Evolutionary conservation across 306 rosid genomes (phyloP).

Genomic region (Arachis hypogaea): DNA sequence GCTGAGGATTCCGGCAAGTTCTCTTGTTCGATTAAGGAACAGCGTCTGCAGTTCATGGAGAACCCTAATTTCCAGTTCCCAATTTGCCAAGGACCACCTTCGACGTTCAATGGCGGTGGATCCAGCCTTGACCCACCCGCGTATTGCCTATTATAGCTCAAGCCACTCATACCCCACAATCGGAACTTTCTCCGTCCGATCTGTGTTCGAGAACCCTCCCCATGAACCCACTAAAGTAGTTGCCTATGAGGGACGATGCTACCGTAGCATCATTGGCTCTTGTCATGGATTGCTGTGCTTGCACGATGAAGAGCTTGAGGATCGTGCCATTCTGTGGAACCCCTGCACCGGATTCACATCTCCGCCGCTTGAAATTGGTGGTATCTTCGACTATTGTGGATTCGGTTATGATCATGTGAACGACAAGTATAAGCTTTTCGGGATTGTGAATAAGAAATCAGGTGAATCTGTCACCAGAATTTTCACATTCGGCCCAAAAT

Average conservation of each 20-base stretch:
- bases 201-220: not conserved
- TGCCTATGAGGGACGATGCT: not conserved
- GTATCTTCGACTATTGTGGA: not conserved
- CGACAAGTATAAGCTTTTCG: slow-evolving; percentile 30
- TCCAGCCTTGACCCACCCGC: not conserved
- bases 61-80: slow-evolving; percentile 18
- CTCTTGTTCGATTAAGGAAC: not conserved
- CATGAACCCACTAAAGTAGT: not conserved
- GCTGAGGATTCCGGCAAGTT: slow-evolving; percentile 7
- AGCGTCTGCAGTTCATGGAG: slow-evolving; percentile 36
- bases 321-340: slow-evolving; percentile 28
- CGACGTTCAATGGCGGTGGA: not conserved
- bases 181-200: not conserved
- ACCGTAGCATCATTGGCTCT: slow-evolving; percentile 11
- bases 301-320: not conserved
- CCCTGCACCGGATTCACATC: slow-evolving; percentile 11
- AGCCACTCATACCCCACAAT: not conserved
- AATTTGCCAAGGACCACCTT: slow-evolving; percentile 34
- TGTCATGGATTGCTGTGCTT: slow-evolving; percentile 35
- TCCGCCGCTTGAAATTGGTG: not conserved
- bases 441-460: not conserved
- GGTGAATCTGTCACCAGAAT: not conserved
- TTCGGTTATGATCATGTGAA: slow-evolving; percentile 37
- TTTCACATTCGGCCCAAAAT: slow-evolving; percentile 2
- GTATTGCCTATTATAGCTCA: not conserved